Base-by-base conservation (phyloP, 805 yeast species). In the Ogataea allantospora region DNA sequence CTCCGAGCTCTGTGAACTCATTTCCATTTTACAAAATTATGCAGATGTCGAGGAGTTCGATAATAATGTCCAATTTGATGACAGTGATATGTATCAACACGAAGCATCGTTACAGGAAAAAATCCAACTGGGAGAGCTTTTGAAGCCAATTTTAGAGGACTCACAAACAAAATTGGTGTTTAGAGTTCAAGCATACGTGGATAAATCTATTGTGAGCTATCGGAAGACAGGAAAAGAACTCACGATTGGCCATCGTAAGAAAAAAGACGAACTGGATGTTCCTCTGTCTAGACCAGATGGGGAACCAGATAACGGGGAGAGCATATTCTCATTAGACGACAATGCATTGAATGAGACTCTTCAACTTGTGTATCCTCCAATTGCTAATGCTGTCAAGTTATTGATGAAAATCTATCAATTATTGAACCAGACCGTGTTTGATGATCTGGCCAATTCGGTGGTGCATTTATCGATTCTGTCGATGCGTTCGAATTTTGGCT, bases 371-470 rank as follows among this genome's bases (percentile, higher is more conserved):
- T 88, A 85, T 56, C 78, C 86, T 10, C 95, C 96, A 1, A 65
- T 88, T 30, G 71, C 75, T 3, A 76, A 75, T 38, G 80, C 95
- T 0, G 63, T 88, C 28, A 73, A 81, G 1, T 62, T 91, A 5
- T 64, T 89, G 20, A 80, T 88, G 22, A 83, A 78, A 55, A 82
- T 89, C 15, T 86, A 87, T 55, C 95, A 86, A 51, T 66, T 88
- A 51, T 75, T 91, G 24, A 81, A 82, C 47, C 78, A 89, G 2
- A 65, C 73, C 9, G 84, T 88, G 2, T 91, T 89, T 63, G 95
- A 88, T 57, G 95, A 87, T 54, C 63, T 89, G 47, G 95, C 96
- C 0, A 95, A 88, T 57, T 78, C 83, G 40, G 80, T 88, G 35
- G 84, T 91, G 4, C 96, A 86, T 55, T 74, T 83, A 29, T 81